Conservation (phyloP, 495 filamentous ascomycete species). For the Aspergillus leporis region DNA sequence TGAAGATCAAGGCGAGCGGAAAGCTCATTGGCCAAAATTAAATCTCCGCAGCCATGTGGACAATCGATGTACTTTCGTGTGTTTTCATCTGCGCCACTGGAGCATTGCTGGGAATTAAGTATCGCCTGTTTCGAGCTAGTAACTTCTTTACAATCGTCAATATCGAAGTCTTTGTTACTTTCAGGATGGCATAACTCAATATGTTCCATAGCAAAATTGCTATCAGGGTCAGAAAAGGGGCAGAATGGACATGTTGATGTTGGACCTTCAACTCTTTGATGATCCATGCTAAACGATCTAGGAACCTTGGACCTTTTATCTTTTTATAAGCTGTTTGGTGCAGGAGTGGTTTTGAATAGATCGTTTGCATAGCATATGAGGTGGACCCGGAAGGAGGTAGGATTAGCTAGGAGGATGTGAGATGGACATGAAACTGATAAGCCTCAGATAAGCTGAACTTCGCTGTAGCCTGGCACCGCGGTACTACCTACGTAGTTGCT, state of each 20-base stretch:
- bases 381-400: too few species aligned
- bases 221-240: conserved; percentile 50
- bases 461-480: too few species aligned
- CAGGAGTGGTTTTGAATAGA: too few species aligned
- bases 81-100: conserved; percentile 32
- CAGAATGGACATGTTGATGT: conserved; percentile 57
- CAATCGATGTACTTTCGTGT: conserved; percentile 60
- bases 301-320: too few species aligned
- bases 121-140: neutral
- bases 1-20: conserved; percentile 77
- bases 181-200: conserved; percentile 56
- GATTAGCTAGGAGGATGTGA: too few species aligned
- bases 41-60: conserved; percentile 72
- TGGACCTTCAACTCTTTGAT: conserved; percentile 14
- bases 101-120: neutral
- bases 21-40: conserved; percentile 59
- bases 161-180: conserved; percentile 26
- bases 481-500: too few species aligned
- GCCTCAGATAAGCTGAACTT: too few species aligned
- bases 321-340: too few species aligned
- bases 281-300: conserved; percentile 21
- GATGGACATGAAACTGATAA: too few species aligned
- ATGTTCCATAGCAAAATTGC: conserved; percentile 53
- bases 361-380: too few species aligned
- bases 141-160: neutral